A percentile compares a stretch with the other conserved stretches of the same genome.
Evolutionary conservation across 495 filamentous ascomycete species (phyloP).

Genomic region (Ramalina intermedia): DNA sequence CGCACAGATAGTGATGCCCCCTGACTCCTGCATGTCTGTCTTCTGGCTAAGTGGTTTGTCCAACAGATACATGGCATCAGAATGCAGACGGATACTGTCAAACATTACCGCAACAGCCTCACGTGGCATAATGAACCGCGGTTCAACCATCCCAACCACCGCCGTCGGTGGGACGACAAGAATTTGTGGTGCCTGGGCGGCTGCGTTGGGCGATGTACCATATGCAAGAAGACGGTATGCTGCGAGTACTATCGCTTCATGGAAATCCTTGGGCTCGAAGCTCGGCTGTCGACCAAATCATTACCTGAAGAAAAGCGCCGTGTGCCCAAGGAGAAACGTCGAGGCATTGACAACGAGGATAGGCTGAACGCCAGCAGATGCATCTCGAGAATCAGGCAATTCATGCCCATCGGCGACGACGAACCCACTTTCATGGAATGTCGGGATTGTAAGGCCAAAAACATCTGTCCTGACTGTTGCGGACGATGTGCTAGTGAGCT

Average conservation of each 20-base stretch:
- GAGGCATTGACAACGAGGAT: not conserved
- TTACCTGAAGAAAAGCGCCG: too few relatives aligned
- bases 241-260: not conserved
- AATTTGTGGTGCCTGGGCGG: slow-evolving; percentile 4
- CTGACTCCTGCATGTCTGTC: too few relatives aligned
- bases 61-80: not conserved
- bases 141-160: slow-evolving; percentile 11
- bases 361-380: not conserved
- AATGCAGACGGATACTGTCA: not conserved
- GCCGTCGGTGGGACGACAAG: slow-evolving; percentile 10
- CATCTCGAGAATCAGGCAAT: not conserved
- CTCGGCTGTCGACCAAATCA: too few relatives aligned
- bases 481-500: slow-evolving; percentile 18
- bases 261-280: not conserved
- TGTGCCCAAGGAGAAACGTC: too few relatives aligned
- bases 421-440: slow-evolving; percentile 19
- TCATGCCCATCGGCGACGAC: not conserved
- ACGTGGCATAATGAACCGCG: not conserved
- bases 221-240: not conserved
- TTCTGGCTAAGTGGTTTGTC: too few relatives aligned
- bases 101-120: not conserved
- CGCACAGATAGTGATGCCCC: too few relatives aligned
- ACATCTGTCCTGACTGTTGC: slow-evolving; percentile 21
- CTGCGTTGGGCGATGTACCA: not conserved
- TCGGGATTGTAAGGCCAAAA: slow-evolving; percentile 14